phyloP scores from a whole-genome alignment of 805 yeast genomes.

The Ogataea trehalophila region DNA sequence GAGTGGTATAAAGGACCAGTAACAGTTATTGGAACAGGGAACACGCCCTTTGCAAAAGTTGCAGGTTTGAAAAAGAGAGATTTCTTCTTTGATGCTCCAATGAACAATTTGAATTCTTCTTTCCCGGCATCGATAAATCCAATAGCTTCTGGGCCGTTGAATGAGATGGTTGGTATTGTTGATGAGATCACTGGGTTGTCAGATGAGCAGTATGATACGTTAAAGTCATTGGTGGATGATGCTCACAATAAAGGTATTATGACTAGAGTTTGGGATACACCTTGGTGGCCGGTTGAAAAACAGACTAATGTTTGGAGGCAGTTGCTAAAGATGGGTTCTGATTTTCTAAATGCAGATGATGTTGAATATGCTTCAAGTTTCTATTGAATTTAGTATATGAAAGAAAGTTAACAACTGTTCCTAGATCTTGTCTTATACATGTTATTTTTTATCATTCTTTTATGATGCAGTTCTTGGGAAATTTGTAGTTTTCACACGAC shows the following conservation, averaged over 20 bases:
- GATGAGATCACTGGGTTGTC: conserved; percentile 27
- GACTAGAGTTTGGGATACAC: conserved; percentile 67
- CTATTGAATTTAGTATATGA: neutral
- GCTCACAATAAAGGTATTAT: conserved; percentile 48
- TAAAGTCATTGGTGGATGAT: conserved; percentile 26
- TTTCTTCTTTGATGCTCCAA: conserved; percentile 50
- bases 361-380: conserved; percentile 24
- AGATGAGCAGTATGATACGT: conserved; percentile 23
- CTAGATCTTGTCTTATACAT: neutral
- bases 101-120: conserved; percentile 23
- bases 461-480: too few relatives aligned
- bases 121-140: conserved; percentile 21
- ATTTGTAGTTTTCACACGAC: too few relatives aligned
- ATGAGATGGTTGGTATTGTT: conserved; percentile 16
- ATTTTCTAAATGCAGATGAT: conserved; percentile 59
- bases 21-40: conserved; percentile 59
- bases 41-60: conserved; percentile 43
- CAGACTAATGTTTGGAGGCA: conserved; percentile 44
- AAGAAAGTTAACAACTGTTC: neutral
- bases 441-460: neutral
- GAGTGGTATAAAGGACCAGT: conserved; percentile 46
- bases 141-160: conserved; percentile 29
- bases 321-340: conserved; percentile 42
- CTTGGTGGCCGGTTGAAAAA: conserved; percentile 51
- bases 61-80: conserved; percentile 23